Percentiles rank a stretch among this genome's conserved stretches.
Evolutionary conservation across 2,329 filamentous ascomycete genomes (phyloP).

Genomic region (Leptosphaerulina australis): DNA sequence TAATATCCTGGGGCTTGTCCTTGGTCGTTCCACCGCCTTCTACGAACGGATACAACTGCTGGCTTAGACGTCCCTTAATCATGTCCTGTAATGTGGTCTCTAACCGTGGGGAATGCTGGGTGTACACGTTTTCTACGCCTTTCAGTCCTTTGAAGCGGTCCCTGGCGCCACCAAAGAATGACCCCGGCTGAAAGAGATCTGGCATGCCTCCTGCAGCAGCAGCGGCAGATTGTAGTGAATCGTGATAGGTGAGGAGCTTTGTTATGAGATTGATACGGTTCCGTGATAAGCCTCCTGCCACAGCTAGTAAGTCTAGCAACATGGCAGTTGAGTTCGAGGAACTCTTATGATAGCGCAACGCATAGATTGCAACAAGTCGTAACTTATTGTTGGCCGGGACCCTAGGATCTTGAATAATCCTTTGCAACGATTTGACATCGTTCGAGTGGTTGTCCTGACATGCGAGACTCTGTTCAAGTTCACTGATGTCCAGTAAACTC

Average conservation of each 20-base stretch:
- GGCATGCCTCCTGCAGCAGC: constrained; percentile 80
- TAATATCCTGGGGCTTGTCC: constrained; percentile 95
- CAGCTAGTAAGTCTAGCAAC: constrained; percentile 82
- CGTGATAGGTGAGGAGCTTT: constrained; percentile 83
- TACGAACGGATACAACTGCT: constrained; percentile 90
- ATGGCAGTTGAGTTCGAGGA: constrained; percentile 82
- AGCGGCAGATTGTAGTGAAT: constrained; percentile 76
- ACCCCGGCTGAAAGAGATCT: constrained; percentile 85
- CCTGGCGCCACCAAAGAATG: constrained; percentile 87
- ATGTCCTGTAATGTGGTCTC: constrained; percentile 89
- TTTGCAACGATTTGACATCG: constrained; percentile 92
- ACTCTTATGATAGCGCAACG: constrained; percentile 86
- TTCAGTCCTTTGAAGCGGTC: constrained; percentile 93
- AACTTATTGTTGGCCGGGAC: constrained; percentile 85
- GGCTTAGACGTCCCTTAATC: constrained; percentile 86
- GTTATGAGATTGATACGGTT: constrained; percentile 79
- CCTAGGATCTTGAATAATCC: constrained; percentile 77
- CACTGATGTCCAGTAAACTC: constrained; percentile 91
- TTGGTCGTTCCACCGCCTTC: constrained; percentile 84
- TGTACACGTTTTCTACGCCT: constrained; percentile 98
- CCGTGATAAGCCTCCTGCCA: constrained; percentile 79
- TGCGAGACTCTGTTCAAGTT: constrained; percentile 93
- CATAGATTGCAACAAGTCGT: constrained; percentile 90
- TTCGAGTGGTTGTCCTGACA: constrained; percentile 94
- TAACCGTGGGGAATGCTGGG: constrained; percentile 88